phyloP scores from a whole-genome alignment of 345 rosid genomes.

The Sonneratia caseolaris region DNA sequence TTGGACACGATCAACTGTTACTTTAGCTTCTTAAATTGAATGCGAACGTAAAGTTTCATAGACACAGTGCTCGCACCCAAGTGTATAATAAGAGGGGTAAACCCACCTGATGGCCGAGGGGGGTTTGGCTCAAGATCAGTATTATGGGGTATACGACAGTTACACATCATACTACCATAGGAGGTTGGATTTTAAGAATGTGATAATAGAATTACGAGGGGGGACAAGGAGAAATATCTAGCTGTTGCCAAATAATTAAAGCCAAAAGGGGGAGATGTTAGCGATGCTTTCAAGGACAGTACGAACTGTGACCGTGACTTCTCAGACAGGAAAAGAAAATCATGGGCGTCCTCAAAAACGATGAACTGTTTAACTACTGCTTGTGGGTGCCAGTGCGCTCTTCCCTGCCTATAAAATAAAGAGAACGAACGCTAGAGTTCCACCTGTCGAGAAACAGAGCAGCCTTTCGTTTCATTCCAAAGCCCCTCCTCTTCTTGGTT shows the following conservation, averaged over 20 bases:
- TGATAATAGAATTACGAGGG: no score
- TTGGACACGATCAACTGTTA: no score
- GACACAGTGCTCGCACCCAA: no score
- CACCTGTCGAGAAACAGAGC: conserved; percentile 9
- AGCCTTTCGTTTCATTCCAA: conserved; percentile 4
- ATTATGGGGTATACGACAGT: no score
- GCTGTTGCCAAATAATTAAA: neutral
- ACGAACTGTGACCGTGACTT: neutral
- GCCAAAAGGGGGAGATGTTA: neutral
- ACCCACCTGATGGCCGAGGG: no score
- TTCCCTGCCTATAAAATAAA: conserved; percentile 16
- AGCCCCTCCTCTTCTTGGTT: conserved; percentile 3
- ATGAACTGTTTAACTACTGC: neutral
- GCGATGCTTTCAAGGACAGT: neutral
- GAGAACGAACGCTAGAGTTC: conserved; percentile 2
- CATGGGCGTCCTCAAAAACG: neutral
- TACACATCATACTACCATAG: no score
- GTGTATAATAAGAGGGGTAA: no score
- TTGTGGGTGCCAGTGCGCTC: neutral
- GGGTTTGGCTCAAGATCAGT: no score
- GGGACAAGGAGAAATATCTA: neutral
- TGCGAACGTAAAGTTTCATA: no score
- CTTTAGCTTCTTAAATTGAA: no score
- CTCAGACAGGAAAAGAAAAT: neutral
- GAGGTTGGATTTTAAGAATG: neutral